Percentiles rank a stretch among this genome's conserved stretches.
Evolutionary conservation across 2,329 filamentous ascomycete genomes (phyloP).

Genomic region (Cladosporium sp.): DNA sequence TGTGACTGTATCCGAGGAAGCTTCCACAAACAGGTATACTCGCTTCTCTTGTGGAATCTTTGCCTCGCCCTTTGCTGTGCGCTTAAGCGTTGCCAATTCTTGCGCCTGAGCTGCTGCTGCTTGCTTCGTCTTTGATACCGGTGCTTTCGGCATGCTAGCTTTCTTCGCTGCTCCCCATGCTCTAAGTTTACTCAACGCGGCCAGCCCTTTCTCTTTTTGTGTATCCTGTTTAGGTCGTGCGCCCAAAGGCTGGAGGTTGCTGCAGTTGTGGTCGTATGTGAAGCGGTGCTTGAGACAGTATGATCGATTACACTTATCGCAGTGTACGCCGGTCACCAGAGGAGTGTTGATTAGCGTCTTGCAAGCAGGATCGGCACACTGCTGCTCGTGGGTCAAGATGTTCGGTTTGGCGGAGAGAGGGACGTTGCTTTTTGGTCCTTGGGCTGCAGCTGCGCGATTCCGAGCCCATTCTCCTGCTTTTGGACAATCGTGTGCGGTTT

Average conservation of each 20-base stretch:
- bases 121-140: conserved; percentile 45
- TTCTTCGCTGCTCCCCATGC: conserved; percentile 74
- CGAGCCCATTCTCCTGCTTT: conserved; percentile 59
- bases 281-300: conserved; percentile 78
- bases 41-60: conserved; percentile 77
- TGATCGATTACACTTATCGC: conserved; percentile 63
- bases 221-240: conserved; percentile 44
- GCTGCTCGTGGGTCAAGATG: conserved; percentile 60
- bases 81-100: conserved; percentile 75
- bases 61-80: conserved; percentile 82
- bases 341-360: conserved; percentile 68
- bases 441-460: conserved; percentile 37
- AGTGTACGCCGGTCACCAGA: conserved; percentile 66
- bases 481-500: conserved; percentile 69
- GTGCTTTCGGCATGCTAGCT: conserved; percentile 29
- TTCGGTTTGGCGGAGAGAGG: conserved; percentile 45
- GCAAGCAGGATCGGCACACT: conserved; percentile 63
- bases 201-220: conserved; percentile 61
- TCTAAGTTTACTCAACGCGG: conserved; percentile 71
- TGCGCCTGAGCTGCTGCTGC: conserved; percentile 61
- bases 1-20: conserved; percentile 78
- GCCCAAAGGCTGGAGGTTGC: conserved; percentile 62
- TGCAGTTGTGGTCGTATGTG: conserved; percentile 78
- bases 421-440: conserved; percentile 23
- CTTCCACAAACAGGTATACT: conserved; percentile 88